Evolutionary conservation across 371 early-diverging fungal genomes (phyloP).

Genomic region (Blastocladiella emersonii): DNA sequence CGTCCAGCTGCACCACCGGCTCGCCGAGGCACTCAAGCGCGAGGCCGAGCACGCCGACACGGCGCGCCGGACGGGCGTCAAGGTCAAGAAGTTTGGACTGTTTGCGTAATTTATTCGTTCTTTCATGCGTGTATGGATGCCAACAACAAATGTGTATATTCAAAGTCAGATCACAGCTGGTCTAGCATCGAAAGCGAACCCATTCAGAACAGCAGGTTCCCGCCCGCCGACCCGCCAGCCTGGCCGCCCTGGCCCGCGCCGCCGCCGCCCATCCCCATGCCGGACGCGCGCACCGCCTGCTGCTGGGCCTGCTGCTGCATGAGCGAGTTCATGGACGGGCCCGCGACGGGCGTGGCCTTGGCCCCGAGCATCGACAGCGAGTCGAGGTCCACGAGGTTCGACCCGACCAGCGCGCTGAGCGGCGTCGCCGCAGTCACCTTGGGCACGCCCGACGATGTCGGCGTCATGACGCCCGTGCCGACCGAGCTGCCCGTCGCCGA

Average conservation of each 20-base stretch:
- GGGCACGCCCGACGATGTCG: background rate
- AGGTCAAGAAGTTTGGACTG: constrained; percentile 42
- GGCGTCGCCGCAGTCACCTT: background rate
- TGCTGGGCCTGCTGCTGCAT: background rate
- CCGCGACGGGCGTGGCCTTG: background rate
- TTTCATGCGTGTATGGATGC: too few species aligned
- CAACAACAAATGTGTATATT: too few species aligned
- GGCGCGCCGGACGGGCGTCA: constrained; percentile 23
- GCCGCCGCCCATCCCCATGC: background rate
- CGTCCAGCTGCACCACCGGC: constrained; percentile 32
- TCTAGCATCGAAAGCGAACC: too few species aligned
- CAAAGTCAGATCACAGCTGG: too few species aligned
- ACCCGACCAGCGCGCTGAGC: background rate
- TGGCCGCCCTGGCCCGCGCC: background rate
- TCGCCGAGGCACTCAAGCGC: constrained; percentile 28
- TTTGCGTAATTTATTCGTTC: constrained; percentile 20
- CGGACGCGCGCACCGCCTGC: background rate
- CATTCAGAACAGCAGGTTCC: too few species aligned
- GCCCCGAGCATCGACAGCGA: background rate
- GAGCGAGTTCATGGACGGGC: constrained; percentile 8
- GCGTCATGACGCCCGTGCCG: background rate
- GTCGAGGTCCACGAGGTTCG: constrained; percentile 7
- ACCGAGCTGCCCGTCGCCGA: background rate
- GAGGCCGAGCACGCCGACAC: constrained; percentile 25
- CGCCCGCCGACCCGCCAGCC: too few species aligned